Conservation (phyloP, 768 basidiomycete species). For the Collybia sp. region DNA sequence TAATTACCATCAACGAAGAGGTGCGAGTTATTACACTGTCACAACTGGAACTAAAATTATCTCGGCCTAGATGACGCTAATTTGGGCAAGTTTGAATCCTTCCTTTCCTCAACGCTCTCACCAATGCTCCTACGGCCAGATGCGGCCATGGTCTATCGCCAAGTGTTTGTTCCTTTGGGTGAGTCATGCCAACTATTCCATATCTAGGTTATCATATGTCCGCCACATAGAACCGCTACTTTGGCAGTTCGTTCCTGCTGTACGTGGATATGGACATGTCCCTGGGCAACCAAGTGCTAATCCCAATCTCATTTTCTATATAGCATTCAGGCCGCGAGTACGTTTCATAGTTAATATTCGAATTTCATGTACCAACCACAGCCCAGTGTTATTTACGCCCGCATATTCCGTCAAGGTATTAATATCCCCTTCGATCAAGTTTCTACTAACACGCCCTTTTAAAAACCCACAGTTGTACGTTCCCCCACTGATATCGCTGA, state of each 20-base stretch:
- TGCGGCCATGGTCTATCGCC: constrained; percentile 15
- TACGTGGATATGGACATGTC: constrained; percentile 10
- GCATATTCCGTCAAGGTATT: constrained; percentile 12
- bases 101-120: not conserved
- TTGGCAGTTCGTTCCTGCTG: constrained; percentile 20
- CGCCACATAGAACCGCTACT: constrained; percentile 20
- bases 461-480: constrained; percentile 12
- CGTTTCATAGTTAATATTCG: not conserved
- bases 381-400: constrained; percentile 7
- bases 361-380: not conserved
- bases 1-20: constrained; percentile 23
- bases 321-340: constrained; percentile 9
- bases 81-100: constrained; percentile 14
- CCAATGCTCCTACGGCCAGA: constrained; percentile 6
- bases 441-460: not conserved
- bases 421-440: not conserved
- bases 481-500: too few relatives aligned
- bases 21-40: not conserved
- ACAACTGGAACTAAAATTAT: not conserved
- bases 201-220: not conserved
- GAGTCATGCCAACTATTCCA: constrained; percentile 1
- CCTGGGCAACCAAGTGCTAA: not conserved
- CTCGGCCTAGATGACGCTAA: constrained; percentile 16
- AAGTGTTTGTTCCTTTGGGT: constrained; percentile 20
- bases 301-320: not conserved